Percentiles rank a stretch among this genome's conserved stretches.
phyloP scores from a whole-genome alignment of 495 filamentous ascomycete species.

The Lophium mytilinum region DNA sequence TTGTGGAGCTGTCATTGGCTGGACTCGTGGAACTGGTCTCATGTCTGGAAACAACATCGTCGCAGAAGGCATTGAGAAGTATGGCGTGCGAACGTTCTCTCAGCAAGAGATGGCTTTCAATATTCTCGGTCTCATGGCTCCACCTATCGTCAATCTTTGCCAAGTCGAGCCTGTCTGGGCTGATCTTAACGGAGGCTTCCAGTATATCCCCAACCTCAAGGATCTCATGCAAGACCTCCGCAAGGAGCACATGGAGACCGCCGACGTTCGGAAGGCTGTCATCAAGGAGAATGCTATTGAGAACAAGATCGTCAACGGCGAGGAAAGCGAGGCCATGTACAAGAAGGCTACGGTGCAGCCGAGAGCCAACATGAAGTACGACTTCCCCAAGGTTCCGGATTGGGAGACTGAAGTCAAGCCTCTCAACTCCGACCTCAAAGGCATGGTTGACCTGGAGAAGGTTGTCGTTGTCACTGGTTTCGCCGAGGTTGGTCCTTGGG shows the following conservation, averaged over 20 bases:
- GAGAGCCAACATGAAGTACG: constrained; percentile 93
- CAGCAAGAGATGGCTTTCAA: constrained; percentile 99
- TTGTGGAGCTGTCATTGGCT: constrained; percentile 96
- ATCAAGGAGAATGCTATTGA: constrained; percentile 94
- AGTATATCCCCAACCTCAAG: constrained; percentile 97
- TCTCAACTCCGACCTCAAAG: constrained; percentile 77
- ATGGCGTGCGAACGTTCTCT: constrained; percentile 95
- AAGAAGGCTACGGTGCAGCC: constrained; percentile 88
- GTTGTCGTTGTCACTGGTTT: constrained; percentile 97
- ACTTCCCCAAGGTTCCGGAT: constrained; percentile 81
- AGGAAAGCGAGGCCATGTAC: constrained; percentile 83
- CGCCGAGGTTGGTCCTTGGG: constrained; percentile 93
- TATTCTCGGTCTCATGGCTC: constrained; percentile 90
- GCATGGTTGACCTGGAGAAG: constrained; percentile 97
- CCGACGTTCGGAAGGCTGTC: constrained; percentile 86
- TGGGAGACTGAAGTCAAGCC: constrained; percentile 89
- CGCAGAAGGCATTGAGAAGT: constrained; percentile 90
- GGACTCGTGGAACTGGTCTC: constrained; percentile 95
- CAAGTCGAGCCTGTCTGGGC: constrained; percentile 93
- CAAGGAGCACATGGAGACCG: constrained; percentile 86
- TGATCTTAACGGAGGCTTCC: constrained; percentile 93
- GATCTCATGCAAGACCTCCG: constrained; percentile 82
- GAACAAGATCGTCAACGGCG: constrained; percentile 95
- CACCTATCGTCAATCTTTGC: constrained; percentile 88
- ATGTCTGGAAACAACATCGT: constrained; percentile 99